A percentile compares a stretch with the other conserved stretches of the same genome.
phyloP scores from a whole-genome alignment of 2,329 filamentous ascomycete species.

The Beauveria brongniartii region DNA sequence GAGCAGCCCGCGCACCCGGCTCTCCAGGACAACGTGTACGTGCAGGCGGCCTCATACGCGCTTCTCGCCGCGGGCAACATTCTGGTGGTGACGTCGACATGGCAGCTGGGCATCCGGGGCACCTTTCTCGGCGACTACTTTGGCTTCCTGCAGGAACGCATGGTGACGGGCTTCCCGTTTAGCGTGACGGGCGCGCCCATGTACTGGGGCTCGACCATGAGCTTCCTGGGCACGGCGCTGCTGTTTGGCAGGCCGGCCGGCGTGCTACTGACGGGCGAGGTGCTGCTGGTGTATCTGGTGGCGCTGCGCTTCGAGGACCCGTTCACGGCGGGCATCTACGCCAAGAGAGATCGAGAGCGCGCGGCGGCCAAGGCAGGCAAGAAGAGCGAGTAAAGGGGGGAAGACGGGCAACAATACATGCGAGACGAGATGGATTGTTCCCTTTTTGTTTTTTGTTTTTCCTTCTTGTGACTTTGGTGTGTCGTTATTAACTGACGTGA shows the following conservation, averaged over 20 bases:
- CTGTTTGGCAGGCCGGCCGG: constrained; percentile 84
- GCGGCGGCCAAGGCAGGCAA: constrained; percentile 38
- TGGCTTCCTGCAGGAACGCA: constrained; percentile 91
- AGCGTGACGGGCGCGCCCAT: constrained; percentile 85
- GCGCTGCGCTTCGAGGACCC: constrained; percentile 86
- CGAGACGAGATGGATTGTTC: not conserved
- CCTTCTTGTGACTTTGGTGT: constrained; percentile 1
- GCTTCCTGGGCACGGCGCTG: constrained; percentile 81
- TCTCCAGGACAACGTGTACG: constrained; percentile 48
- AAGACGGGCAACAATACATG: not conserved
- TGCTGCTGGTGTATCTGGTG: constrained; percentile 69
- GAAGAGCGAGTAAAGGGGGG: constrained; percentile 38
- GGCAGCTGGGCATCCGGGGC: constrained; percentile 84
- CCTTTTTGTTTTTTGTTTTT: not conserved
- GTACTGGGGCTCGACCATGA: constrained; percentile 92
- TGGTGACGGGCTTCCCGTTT: constrained; percentile 93
- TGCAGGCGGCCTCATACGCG: constrained; percentile 57
- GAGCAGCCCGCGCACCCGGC: constrained; percentile 67
- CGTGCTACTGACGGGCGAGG: constrained; percentile 64
- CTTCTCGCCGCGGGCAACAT: constrained; percentile 71
- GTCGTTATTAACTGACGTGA: constrained; percentile 10
- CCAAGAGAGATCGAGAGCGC: constrained; percentile 63
- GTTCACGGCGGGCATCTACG: constrained; percentile 89
- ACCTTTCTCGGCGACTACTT: constrained; percentile 99
- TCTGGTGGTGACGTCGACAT: constrained; percentile 84